A percentile compares a stretch with the other conserved stretches of the same genome.
phyloP scores from a whole-genome alignment of 73 alveolate species.

The Blepharisma stoltei region DNA sequence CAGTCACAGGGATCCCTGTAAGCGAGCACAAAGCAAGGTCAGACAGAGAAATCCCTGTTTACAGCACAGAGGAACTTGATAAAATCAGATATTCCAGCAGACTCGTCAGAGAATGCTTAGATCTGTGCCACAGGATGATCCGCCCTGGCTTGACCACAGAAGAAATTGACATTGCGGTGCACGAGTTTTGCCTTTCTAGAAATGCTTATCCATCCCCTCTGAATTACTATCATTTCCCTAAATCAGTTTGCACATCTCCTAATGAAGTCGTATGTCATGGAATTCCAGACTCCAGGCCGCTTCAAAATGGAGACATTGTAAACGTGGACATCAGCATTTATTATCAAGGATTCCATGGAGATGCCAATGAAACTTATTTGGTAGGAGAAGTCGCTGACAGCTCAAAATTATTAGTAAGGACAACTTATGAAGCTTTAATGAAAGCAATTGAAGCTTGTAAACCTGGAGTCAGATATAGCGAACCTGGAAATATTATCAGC shows the following conservation, averaged over 20 bases:
- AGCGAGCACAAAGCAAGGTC: constrained; percentile 36
- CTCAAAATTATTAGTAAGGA: constrained; percentile 65
- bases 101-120: constrained; percentile 73
- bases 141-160: constrained; percentile 92
- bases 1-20: constrained; percentile 53
- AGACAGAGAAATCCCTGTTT: constrained; percentile 61
- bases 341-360: constrained; percentile 90
- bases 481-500: constrained; percentile 43
- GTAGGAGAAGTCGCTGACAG: constrained; percentile 86
- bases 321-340: constrained; percentile 84
- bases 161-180: constrained; percentile 85
- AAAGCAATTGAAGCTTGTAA: constrained; percentile 79
- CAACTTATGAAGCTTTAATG: constrained; percentile 64
- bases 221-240: constrained; percentile 91
- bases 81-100: constrained; percentile 62
- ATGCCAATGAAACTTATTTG: constrained; percentile 86
- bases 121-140: constrained; percentile 80
- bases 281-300: constrained; percentile 87
- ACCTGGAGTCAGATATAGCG: constrained; percentile 65
- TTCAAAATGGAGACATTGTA: constrained; percentile 91
- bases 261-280: constrained; percentile 95
- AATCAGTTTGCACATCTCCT: constrained; percentile 83
- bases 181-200: constrained; percentile 73
- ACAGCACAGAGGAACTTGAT: constrained; percentile 74
- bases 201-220: constrained; percentile 95